A percentile compares a stretch with the other conserved stretches of the same genome.
Conservation (phyloP, 768 basidiomycete species). For the Leccinellum albellum region DNA sequence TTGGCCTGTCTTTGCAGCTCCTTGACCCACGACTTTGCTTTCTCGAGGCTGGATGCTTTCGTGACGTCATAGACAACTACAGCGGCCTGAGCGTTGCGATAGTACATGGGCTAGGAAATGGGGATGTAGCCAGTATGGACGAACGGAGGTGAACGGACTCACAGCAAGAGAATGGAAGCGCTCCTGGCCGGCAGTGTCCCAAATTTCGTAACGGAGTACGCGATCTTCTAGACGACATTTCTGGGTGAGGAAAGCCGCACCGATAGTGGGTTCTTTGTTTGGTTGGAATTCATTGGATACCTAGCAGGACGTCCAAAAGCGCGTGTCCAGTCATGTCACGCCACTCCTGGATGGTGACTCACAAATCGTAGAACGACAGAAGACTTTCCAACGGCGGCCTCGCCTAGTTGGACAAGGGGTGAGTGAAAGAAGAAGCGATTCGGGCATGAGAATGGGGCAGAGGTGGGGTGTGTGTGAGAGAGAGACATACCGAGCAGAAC, state of each 20-base stretch:
- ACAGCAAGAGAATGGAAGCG: conserved; percentile 97
- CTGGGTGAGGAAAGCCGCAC: conserved; percentile 93
- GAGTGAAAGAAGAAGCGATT: neutral
- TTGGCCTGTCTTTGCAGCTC: conserved; percentile 98
- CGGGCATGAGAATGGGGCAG: neutral
- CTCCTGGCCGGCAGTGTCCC: conserved; percentile 95
- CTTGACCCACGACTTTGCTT: conserved; percentile 99
- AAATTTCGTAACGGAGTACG: conserved; percentile 91
- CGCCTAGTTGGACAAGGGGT: conserved; percentile 51
- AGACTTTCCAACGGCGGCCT: conserved; percentile 98
- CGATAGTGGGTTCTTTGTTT: conserved; percentile 98
- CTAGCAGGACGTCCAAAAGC: conserved; percentile 34
- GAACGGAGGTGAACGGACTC: conserved; percentile 31
- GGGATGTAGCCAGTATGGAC: conserved; percentile 7
- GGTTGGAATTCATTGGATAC: conserved; percentile 97
- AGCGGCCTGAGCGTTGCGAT: conserved; percentile 96
- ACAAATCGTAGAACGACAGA: conserved; percentile 98
- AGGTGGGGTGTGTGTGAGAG: neutral
- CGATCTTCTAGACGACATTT: conserved; percentile 95
- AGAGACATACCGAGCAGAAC: conserved; percentile 79
- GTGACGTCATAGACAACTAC: conserved; percentile 99
- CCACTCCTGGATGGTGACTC: conserved; percentile 31
- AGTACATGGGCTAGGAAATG: conserved; percentile 84
- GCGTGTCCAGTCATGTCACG: conserved; percentile 1
- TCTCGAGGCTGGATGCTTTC: conserved; percentile 92